phyloP scores from a whole-genome alignment of 345 rosid genomes.

The Microthlaspi erraticum region DNA sequence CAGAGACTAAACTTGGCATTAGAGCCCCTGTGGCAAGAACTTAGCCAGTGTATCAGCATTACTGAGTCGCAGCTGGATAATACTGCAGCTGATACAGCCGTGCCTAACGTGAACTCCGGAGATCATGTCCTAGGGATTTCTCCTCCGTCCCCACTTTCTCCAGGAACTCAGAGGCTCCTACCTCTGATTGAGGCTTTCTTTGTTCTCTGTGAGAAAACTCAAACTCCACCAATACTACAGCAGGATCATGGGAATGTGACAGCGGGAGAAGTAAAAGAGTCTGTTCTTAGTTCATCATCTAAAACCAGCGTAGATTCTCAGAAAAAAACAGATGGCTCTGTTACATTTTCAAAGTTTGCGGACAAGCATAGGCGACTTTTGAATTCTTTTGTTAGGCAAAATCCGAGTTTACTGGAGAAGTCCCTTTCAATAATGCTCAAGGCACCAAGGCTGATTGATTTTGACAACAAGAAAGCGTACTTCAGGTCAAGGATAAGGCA shows the following conservation, averaged over 20 bases:
- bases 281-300: constrained; percentile 59
- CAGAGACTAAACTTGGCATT: constrained; percentile 73
- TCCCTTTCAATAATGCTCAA: constrained; percentile 93
- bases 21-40: constrained; percentile 91
- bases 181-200: constrained; percentile 97
- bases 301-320: constrained; percentile 60
- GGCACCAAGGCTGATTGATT: constrained; percentile 90
- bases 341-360: constrained; percentile 83
- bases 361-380: constrained; percentile 93
- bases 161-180: constrained; percentile 93
- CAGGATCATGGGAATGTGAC: constrained; percentile 74
- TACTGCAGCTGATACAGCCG: constrained; percentile 49
- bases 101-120: constrained; percentile 54
- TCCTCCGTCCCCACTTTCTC: constrained; percentile 76
- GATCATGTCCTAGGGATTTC: constrained; percentile 69
- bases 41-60: constrained; percentile 85
- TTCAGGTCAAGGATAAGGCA: constrained; percentile 93
- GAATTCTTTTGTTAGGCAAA: constrained; percentile 89
- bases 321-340: constrained; percentile 73
- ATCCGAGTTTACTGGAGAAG: constrained; percentile 86
- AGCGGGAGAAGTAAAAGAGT: constrained; percentile 85
- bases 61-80: constrained; percentile 87
- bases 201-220: constrained; percentile 90
- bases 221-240: constrained; percentile 59
- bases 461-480: constrained; percentile 93